Conservation (phyloP, 805 yeast species). For the Sungouiozyma ichnusensis region DNA sequence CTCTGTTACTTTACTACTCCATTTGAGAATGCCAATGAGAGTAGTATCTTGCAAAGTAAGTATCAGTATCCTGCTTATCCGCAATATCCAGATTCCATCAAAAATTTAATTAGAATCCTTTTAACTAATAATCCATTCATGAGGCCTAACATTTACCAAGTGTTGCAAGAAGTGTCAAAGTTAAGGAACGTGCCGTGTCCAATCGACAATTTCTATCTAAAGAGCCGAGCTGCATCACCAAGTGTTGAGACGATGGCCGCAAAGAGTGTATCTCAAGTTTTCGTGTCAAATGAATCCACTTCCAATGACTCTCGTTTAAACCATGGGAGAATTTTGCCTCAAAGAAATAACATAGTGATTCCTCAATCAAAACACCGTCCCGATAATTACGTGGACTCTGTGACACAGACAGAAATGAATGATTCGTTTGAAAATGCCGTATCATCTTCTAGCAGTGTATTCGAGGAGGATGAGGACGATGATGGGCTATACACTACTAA, state of each 20-base stretch:
- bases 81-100: conserved; percentile 49
- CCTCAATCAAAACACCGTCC: conserved; percentile 3
- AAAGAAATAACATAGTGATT: conserved; percentile 1
- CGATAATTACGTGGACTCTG: conserved; percentile 10
- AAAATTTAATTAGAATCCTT: conserved; percentile 52
- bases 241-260: not conserved
- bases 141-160: conserved; percentile 67
- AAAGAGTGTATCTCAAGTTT: not conserved
- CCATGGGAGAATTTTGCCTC: not conserved
- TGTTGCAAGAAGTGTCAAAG: conserved; percentile 56
- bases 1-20: conserved; percentile 77
- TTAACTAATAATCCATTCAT: conserved; percentile 56
- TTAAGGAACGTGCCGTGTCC: conserved; percentile 45
- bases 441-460: not conserved
- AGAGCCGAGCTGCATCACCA: conserved; percentile 7
- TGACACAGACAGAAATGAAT: conserved; percentile 10
- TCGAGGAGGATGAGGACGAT: conserved; percentile 1
- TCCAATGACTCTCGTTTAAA: not conserved
- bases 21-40: conserved; percentile 56
- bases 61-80: conserved; percentile 47
- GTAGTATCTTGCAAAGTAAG: conserved; percentile 49
- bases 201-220: conserved; percentile 31
- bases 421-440: not conserved
- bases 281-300: not conserved
- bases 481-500: conserved; percentile 2